Conservation (phyloP, 768 basidiomycete genomes). For the Russula sp. region DNA sequence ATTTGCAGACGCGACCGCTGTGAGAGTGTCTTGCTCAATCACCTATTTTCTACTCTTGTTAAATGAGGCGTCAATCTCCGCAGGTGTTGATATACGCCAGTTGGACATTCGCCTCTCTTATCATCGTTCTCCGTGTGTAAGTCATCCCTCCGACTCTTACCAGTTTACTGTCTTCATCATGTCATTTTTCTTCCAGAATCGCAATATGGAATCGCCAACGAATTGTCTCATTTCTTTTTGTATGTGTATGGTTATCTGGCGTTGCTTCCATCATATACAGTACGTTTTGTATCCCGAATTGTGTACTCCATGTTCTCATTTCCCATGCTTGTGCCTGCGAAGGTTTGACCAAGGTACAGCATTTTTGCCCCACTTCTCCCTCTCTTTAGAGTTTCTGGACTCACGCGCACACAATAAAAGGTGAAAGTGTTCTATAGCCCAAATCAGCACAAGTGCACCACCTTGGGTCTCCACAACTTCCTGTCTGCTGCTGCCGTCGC, state of each 20-base stretch:
- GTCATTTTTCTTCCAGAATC: background rate
- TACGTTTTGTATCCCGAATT: background rate
- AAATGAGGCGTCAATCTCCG: background rate
- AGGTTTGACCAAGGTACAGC: background rate
- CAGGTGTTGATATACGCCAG: background rate
- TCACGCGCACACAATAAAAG: background rate
- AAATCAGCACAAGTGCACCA: background rate
- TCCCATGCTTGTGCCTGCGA: background rate
- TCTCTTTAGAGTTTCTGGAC: background rate
- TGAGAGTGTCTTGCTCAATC: background rate
- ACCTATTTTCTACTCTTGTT: background rate
- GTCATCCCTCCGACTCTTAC: background rate
- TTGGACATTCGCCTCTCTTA: background rate
- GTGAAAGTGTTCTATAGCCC: background rate
- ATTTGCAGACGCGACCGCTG: background rate
- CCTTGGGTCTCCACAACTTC: background rate
- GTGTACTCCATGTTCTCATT: background rate
- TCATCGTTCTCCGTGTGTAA: background rate
- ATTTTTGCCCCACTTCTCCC: background rate
- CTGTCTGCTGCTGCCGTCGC: background rate
- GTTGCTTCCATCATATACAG: background rate
- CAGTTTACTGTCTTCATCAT: background rate
- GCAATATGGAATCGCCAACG: background rate
- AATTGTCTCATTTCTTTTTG: background rate
- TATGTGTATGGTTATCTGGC: background rate